Base-by-base conservation (phyloP, 139 green algal species). In the Edaphochlamys debaryana region DNA sequence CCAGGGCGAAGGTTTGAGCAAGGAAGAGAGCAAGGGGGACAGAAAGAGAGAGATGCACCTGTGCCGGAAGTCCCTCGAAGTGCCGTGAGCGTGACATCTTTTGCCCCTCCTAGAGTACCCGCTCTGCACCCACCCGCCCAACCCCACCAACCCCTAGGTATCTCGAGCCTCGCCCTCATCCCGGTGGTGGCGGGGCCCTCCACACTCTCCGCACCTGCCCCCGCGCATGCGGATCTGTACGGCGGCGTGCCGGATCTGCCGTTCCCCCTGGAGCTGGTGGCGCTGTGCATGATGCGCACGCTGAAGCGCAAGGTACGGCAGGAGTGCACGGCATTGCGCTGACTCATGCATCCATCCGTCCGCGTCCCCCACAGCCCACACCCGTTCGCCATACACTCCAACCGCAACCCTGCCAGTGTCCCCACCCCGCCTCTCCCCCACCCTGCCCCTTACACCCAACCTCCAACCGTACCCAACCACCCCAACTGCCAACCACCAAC, bases 241-340 rank as follows among this genome's bases (percentile, higher is more conserved):
- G 50, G 20, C 8, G 74, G 32, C 15, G 60, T 91, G 62, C 74
- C 86, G 34, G 80, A 84, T 42, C 64, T 92, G 45, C 90, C 89
- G 3, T 89, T 91, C 50, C 89, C 86, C 25, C 68, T 91, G 62
- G 89, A 91, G 85, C 54, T 93, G 48, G 32, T 92, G 1, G 88
- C 88, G 38, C 84, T 93, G 76, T 90, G 86, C 78, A 90, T 92
- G 88, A 38, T 86, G 77, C 88, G 90, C 23, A 74, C 83, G 25
- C 67, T 93, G 69, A 42, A 45, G 64, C 71, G 90, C 6, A 74
- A 79, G 69, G 66, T 78, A 17, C 79, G 89, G 25, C 67, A 82
- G 54, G 85, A 79, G 2, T 54, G 45, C 45, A 54, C 9, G 45
- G n/a, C n/a, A n/a, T n/a, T n/a, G n/a, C n/a, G n/a, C n/a, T n/a